Evolutionary conservation across 179 eudicot species (phyloP).

Genomic region (Gypsophila paniculata): DNA sequence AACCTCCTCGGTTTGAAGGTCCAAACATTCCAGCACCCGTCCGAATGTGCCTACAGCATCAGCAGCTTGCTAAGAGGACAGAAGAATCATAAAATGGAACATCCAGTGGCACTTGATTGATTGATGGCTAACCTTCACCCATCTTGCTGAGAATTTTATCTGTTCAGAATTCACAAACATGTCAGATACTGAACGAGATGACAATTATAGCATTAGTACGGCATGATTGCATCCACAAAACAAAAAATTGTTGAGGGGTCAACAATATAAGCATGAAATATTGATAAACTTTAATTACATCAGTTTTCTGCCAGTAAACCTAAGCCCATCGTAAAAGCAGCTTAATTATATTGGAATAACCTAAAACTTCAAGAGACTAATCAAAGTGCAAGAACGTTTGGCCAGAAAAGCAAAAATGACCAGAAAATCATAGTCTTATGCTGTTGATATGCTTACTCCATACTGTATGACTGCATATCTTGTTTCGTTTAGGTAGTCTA

Average conservation of each 20-base stretch:
- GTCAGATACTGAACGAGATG: constrained; percentile 18
- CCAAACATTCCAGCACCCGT: constrained; percentile 82
- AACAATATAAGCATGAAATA: not conserved
- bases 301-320: not conserved
- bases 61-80: constrained; percentile 60
- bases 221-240: not conserved
- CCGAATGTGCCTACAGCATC: constrained; percentile 91
- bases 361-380: not conserved
- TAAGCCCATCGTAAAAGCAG: not conserved
- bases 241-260: not conserved
- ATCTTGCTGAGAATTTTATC: constrained; percentile 81
- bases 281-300: not conserved
- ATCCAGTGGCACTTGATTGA: constrained; percentile 48
- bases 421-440: too few species aligned
- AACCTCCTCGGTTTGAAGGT: constrained; percentile 50
- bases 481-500: too few species aligned
- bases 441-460: too few species aligned
- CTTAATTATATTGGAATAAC: too few species aligned
- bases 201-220: not conserved
- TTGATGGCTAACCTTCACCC: constrained; percentile 93
- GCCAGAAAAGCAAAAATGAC: too few species aligned
- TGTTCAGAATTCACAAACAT: constrained; percentile 30
- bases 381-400: not conserved
- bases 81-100: constrained; percentile 51
- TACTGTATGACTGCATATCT: too few species aligned